Base-by-base conservation (phyloP, 257 asterid genomes). In the Nicotiana tabacum region DNA sequence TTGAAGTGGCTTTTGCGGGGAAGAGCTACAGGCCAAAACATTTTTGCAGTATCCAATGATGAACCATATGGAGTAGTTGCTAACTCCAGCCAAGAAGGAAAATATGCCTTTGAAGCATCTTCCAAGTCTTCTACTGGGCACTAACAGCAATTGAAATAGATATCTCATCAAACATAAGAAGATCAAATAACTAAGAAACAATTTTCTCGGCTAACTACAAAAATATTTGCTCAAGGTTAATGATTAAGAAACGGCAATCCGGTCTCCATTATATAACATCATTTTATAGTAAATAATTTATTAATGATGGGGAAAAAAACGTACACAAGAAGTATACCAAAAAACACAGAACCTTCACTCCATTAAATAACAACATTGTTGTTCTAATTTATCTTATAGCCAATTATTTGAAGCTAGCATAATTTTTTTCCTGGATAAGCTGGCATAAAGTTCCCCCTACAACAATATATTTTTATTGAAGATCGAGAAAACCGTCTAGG, bases 21-120 rank as follows among this genome's bases (percentile, higher is more conserved):
- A 82, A 96, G 90, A 66, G 98, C 91, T 48, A 90, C 88, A 64
- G 99, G 99, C 98, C 97, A 96, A 90, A 96, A 96, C 99, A 96
- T 93, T 90, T 94, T 94, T 39, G 92, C 85, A 57, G 93, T 86
- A 82, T 94, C 97, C 91, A 96, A 62, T 37, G 91, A 86, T 77
- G 98, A 94, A 27, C 99, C 99, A 88, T 89, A 94, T 46, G 99
- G 97, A 83, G 98, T 93, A 78, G 97, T 91, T 86, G 97, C 93
- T 69, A 96, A 92, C 86, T 94, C 98, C 85, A 94, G 87, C 99
- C 99, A 96, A 64, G 91, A 92, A 51, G 92, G 84, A 83, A 94
- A 93, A 91, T 96, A 92, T 61, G 85, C 87, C 86, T 91, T 93
- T 58, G 90, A 94, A 80, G 98, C 97, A 83, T 81, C 90, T 77